A percentile compares a stretch with the other conserved stretches of the same genome.
Evolutionary conservation across 805 yeast genomes (phyloP).

Genomic region (Nakazawaea sp.): DNA sequence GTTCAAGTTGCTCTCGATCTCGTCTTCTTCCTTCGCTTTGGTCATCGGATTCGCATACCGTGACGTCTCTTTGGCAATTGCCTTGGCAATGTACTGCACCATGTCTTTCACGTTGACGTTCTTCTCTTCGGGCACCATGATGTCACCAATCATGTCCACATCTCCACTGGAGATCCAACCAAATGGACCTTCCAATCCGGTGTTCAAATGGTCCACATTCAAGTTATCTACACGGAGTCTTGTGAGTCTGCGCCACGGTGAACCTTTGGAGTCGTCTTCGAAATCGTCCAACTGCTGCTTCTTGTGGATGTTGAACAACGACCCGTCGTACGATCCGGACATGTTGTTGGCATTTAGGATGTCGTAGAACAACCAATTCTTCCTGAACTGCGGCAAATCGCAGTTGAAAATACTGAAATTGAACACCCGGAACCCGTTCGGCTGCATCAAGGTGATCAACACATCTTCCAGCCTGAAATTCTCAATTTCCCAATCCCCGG

Average conservation of each 20-base stretch:
- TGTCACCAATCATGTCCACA: slow-evolving; percentile 91
- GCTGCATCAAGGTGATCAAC: slow-evolving; percentile 75
- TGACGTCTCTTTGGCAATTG: slow-evolving; percentile 41
- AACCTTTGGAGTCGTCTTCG: slow-evolving; percentile 20
- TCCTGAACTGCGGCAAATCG: slow-evolving; percentile 70
- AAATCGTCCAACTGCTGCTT: slow-evolving; percentile 54
- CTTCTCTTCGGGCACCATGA: slow-evolving; percentile 66
- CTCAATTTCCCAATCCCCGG: slow-evolving; percentile 93
- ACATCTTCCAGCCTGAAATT: slow-evolving; percentile 80
- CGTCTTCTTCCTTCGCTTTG: slow-evolving; percentile 12
- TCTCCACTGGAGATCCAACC: slow-evolving; percentile 95
- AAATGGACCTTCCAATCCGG: slow-evolving; percentile 89
- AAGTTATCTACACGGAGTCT: slow-evolving; percentile 81
- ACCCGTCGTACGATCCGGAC: slow-evolving; percentile 89
- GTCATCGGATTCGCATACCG: slow-evolving; percentile 24
- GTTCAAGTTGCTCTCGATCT: slow-evolving; percentile 29
- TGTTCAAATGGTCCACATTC: slow-evolving; percentile 81
- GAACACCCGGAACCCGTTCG: slow-evolving; percentile 74
- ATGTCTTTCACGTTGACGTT: slow-evolving; percentile 38
- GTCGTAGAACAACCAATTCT: slow-evolving; percentile 92
- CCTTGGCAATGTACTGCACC: slow-evolving; percentile 38
- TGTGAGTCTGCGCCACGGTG: slow-evolving; percentile 54
- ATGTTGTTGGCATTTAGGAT: slow-evolving; percentile 75
- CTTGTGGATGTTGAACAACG: slow-evolving; percentile 86
- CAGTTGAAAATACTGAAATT: slow-evolving; percentile 84